These are phyloP conservation scores for Neonothopanus nambi DNA, from an alignment of 1,284 basidiomycete species.

Conservation along the genomic window DNA sequence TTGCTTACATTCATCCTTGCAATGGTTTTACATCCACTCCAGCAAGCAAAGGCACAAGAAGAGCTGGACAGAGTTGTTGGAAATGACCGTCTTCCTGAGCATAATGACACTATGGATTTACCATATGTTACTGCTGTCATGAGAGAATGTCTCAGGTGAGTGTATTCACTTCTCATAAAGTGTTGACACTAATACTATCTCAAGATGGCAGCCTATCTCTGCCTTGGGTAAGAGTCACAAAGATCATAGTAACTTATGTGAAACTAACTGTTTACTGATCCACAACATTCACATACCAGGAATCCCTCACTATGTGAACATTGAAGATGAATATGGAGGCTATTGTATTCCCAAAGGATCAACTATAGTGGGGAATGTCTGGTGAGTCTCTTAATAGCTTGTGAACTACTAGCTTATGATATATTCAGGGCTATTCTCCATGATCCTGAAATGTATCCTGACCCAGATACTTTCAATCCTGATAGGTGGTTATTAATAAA, in stretches of 20 bases:
- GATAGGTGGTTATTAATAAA: conserved; percentile 1
- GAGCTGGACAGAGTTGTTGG: conserved; percentile 11
- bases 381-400: too few relatives aligned
- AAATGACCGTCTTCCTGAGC: neutral
- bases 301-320: neutral
- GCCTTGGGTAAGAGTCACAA: conserved; percentile 1
- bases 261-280: neutral
- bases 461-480: conserved; percentile 8
- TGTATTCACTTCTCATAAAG: neutral
- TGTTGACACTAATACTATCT: neutral
- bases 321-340: conserved; percentile 19
- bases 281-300: conserved; percentile 1
- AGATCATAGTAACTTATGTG: too few relatives aligned
- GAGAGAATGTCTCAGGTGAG: conserved; percentile 4
- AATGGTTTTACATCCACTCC: conserved; percentile 10
- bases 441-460: conserved; percentile 14
- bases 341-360: conserved; percentile 17
- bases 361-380: conserved; percentile 13
- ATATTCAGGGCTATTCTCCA: conserved; percentile 18
- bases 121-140: conserved; percentile 9
- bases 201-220: conserved; percentile 6
- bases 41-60: too few relatives aligned
- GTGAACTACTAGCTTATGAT: too few relatives aligned
- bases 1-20: conserved; percentile 2
- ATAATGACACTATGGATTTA: neutral